Evolutionary conservation across 352 stramenopile species (phyloP), one percentile per base, ranked within the genome.

Genomic region (Globisporangium nodosum): DNA sequence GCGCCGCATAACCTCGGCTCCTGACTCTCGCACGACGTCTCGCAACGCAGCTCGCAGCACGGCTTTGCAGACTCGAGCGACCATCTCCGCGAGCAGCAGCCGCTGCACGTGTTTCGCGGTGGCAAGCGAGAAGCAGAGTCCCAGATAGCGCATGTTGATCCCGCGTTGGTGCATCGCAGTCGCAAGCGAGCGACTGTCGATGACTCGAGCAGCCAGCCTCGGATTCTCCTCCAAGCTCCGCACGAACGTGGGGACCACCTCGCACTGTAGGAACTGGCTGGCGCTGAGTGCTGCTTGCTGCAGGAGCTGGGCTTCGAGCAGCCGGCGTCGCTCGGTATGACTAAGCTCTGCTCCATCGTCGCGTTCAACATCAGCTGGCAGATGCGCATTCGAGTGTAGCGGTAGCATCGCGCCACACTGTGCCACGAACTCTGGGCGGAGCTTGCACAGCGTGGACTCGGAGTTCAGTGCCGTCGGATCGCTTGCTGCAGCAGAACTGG

Each of bases 121-220:
- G 11, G 74, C 66, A 9, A 76, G 35, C 11, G 84, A 70, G 54
- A 73, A 92, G 56, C 81, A 86, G 12, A 66, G 68, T 3, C 79
- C 77, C 8, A 92, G 56, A 20, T 84, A 83, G 2, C 74, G 64
- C 9, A 74, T 57, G 50, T 90, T 90, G 33, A 92, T 78, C 0
- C 81, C 81, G 21, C 71, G 68, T 21, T 46, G 53, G 52, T 92
- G 79, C 4, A 88, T 43, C 7, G 70, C 66, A 5, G 53, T 42
- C 8, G 65, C 81, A 18, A 92, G 31, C 8, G 78, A 69, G 12
- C 21, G 54, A 21, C 66, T 81, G 49, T 88, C 78, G 50, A 71
- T 8, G 16, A 49, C 43, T 56, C 2, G 78, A 52, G 35, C 66
- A 46, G 16, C 21, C 18, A 20, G 30, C 13, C 4, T 24, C 8